Evolutionary conservation across 352 stramenopile genomes (phyloP).

Genomic region (Phytophthora pinifolia): DNA sequence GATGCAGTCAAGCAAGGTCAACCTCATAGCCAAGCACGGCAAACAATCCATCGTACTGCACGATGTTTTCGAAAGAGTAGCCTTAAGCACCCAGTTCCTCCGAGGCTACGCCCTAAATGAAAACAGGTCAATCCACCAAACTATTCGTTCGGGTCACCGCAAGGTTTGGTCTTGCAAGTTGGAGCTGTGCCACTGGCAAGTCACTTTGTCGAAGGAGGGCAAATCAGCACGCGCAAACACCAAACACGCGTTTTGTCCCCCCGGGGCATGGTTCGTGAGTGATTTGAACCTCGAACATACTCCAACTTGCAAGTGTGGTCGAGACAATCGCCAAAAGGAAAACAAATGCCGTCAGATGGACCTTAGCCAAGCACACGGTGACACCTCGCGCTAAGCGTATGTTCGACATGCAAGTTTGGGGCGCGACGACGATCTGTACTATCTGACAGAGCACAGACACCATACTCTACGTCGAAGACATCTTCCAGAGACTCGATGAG

Average conservation of each 20-base stretch:
- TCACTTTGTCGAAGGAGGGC: not conserved
- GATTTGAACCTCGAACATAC: not conserved
- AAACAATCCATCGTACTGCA: not conserved
- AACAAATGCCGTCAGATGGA: not conserved
- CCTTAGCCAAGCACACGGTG: not conserved
- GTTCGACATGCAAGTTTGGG: slow-evolving; percentile 11
- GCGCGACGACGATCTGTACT: slow-evolving; percentile 1
- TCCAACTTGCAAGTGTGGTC: not conserved
- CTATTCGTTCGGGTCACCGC: not conserved
- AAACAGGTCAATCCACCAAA: slow-evolving; percentile 15
- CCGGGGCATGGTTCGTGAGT: slow-evolving; percentile 4
- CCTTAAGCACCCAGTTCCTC: not conserved
- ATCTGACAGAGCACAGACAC: not conserved
- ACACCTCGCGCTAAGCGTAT: not conserved
- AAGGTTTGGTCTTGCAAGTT: not conserved
- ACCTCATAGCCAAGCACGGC: not conserved
- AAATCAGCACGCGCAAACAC: not conserved
- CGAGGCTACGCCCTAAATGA: slow-evolving; percentile 10
- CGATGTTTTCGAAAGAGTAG: slow-evolving; percentile 6
- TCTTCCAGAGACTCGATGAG: not conserved
- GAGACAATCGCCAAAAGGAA: not conserved
- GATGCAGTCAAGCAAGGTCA: not conserved
- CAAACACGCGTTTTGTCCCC: slow-evolving; percentile 3
- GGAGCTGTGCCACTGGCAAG: slow-evolving; percentile 1
- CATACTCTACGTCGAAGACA: slow-evolving; percentile 5